phyloP scores from a whole-genome alignment of 1,284 basidiomycete species.

The Irpex sp. region DNA sequence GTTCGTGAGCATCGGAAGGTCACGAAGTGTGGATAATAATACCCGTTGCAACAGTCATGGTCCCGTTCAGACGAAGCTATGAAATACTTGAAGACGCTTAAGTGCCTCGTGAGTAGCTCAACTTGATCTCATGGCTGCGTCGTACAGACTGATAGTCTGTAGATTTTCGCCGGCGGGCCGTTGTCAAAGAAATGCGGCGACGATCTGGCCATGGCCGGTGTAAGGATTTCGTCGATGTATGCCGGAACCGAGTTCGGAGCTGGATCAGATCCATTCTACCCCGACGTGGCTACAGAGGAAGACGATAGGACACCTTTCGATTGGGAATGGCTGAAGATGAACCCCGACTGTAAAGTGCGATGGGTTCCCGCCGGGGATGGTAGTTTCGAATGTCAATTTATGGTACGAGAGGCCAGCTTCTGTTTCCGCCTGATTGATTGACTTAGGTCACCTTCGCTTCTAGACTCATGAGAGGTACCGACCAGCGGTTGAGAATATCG shows the following conservation, averaged over 20 bases:
- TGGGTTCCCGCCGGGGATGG: slow-evolving; percentile 28
- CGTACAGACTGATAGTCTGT: not conserved
- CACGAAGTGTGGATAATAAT: not conserved
- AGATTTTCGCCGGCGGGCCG: slow-evolving; percentile 11
- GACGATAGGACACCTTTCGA: not conserved
- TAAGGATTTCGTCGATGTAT: slow-evolving; percentile 1
- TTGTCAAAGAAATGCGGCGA: slow-evolving; percentile 12
- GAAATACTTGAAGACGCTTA: slow-evolving; percentile 11
- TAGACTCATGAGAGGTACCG: slow-evolving; percentile 17
- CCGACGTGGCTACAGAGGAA: not conserved
- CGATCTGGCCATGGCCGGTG: slow-evolving; percentile 3
- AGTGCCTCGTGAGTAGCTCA: slow-evolving; percentile 9
- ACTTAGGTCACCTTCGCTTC: not conserved
- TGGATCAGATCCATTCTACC: not conserved
- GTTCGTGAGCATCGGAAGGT: slow-evolving; percentile 4
- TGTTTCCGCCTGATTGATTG: too few relatives aligned
- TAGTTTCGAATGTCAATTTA: slow-evolving; percentile 28
- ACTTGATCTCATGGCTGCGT: too few relatives aligned
- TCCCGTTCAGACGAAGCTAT: slow-evolving; percentile 13
- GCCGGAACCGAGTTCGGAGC: slow-evolving; percentile 6
- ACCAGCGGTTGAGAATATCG: slow-evolving; percentile 23
- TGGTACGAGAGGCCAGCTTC: slow-evolving; percentile 21
- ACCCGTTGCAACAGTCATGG: slow-evolving; percentile 13
- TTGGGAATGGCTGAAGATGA: slow-evolving; percentile 6
- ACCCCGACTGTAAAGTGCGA: slow-evolving; percentile 11